Evolutionary conservation across 2,329 filamentous ascomycete species (phyloP), one percentile per base, ranked within the genome.

Genomic region (Curvularia eragrostidis): DNA sequence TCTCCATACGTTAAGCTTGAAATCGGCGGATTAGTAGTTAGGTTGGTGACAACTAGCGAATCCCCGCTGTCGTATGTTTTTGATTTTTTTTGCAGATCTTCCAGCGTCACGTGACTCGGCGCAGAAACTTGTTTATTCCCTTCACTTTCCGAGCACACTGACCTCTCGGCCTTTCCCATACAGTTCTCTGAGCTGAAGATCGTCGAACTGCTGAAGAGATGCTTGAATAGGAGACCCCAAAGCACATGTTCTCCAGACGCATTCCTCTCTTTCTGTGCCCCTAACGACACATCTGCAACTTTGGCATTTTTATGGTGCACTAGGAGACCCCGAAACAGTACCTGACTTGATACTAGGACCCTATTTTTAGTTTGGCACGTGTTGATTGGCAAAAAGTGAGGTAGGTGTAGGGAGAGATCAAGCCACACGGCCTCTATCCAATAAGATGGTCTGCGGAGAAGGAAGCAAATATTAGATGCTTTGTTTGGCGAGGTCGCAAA

Each of bases 361-460:
- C 36, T 52, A 55, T 56, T 55, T 48, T 56, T 52, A 56, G 52
- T 12, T 24, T 21, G 30, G 12, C 28, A 42, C 52, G 24, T 28
- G 49, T 48, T 39, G 26, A 51, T 57, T 57, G 46, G 52, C 41
- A 39, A 13, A 41, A 36, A 13, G 52, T 42, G 28, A 46, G 38
- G 52, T 36, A 43, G 13, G 13, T n/a, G 24, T 26, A 26, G 15
- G n/a, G 34, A 18, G 24, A 26, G 24, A 18, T 15, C 34, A 36
- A 36, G 34, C 2, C 15, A 36, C 34, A 7, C 34, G 8, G 15
- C 18, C 34, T 18, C 6, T 18, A 18, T 43, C 42, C 21, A 34
- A 24, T 52, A 13, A 23, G n/a, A 30, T 28, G 15, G 47, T 19
- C 28, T 26, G 38, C 19, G 19, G 38, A 41, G 12, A 21, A 44